phyloP scores from a whole-genome alignment of 768 basidiomycete genomes.

The Naganishia antarctica region DNA sequence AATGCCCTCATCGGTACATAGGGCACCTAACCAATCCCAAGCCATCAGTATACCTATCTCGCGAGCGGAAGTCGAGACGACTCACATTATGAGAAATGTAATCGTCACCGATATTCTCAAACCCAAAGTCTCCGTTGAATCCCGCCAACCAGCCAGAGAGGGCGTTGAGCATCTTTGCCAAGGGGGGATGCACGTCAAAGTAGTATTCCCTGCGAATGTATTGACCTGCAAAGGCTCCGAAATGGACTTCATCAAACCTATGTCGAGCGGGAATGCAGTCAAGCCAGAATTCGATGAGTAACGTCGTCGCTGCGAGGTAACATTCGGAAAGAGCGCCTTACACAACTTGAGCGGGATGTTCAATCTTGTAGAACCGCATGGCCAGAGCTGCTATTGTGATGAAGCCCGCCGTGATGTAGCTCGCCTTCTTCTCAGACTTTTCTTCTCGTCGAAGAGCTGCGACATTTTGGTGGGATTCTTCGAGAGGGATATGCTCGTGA shows the following conservation, averaged over 20 bases:
- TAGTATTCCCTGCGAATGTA: constrained; percentile 92
- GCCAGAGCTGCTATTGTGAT: constrained; percentile 56
- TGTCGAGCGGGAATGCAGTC: constrained; percentile 24
- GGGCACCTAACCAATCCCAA: constrained; percentile 56
- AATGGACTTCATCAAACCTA: constrained; percentile 97
- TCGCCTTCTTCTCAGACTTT: constrained; percentile 9
- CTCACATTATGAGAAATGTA: constrained; percentile 69
- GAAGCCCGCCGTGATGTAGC: not conserved
- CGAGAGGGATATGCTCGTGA: not conserved
- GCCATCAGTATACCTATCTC: not conserved
- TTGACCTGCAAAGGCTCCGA: constrained; percentile 94
- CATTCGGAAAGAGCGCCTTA: constrained; percentile 20
- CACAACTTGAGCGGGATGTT: constrained; percentile 58
- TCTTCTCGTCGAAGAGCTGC: not conserved
- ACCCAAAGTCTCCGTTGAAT: constrained; percentile 87
- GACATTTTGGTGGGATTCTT: not conserved
- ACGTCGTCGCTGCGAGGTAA: constrained; percentile 27
- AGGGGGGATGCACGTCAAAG: constrained; percentile 97
- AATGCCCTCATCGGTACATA: constrained; percentile 90
- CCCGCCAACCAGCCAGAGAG: constrained; percentile 95
- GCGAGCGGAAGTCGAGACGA: not conserved
- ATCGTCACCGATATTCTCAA: constrained; percentile 91
- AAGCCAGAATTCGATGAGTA: no score
- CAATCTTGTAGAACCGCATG: constrained; percentile 63
- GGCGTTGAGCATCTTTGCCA: constrained; percentile 91